Evolutionary conservation across 768 basidiomycete genomes (phyloP).

Genomic region (Gautieria morchelliformis): DNA sequence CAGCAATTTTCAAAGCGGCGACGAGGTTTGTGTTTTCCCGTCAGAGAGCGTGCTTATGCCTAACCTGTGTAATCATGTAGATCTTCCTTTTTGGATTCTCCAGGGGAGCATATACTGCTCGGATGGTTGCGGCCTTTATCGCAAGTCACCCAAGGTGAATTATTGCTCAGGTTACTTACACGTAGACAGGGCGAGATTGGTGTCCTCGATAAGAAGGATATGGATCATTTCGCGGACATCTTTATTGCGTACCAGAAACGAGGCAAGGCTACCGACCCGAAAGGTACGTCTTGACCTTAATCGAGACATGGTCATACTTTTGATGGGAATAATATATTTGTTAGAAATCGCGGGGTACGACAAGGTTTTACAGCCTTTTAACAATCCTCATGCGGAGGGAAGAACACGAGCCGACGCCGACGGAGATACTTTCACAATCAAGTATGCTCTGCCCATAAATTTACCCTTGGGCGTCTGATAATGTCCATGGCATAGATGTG

Average conservation of each 20-base stretch:
- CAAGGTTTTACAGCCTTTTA: constrained; percentile 45
- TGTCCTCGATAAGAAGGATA: constrained; percentile 56
- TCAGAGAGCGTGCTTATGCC: not conserved
- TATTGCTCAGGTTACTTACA: not conserved
- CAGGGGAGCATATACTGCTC: constrained; percentile 66
- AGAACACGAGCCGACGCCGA: constrained; percentile 40
- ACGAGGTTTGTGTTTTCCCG: constrained; percentile 41
- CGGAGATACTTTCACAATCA: constrained; percentile 45
- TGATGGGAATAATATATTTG: not conserved
- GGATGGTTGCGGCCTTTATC: constrained; percentile 66
- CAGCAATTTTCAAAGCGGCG: constrained; percentile 63
- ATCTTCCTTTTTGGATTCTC: constrained; percentile 76
- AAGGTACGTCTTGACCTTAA: constrained; percentile 26
- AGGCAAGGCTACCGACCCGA: constrained; percentile 39
- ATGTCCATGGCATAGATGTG: constrained; percentile 30
- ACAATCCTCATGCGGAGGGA: constrained; percentile 39
- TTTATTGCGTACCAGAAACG: constrained; percentile 54
- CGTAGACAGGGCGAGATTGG: constrained; percentile 49
- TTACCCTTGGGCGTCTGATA: not conserved
- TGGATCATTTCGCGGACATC: constrained; percentile 62
- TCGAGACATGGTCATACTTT: not conserved
- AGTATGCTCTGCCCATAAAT: constrained; percentile 30
- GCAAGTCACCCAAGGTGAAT: constrained; percentile 20
- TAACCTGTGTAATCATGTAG: constrained; percentile 23
- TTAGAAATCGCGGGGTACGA: not conserved